Conservation (phyloP, 371 early-diverging fungal species). For the Blastocladiella emersonii region DNA sequence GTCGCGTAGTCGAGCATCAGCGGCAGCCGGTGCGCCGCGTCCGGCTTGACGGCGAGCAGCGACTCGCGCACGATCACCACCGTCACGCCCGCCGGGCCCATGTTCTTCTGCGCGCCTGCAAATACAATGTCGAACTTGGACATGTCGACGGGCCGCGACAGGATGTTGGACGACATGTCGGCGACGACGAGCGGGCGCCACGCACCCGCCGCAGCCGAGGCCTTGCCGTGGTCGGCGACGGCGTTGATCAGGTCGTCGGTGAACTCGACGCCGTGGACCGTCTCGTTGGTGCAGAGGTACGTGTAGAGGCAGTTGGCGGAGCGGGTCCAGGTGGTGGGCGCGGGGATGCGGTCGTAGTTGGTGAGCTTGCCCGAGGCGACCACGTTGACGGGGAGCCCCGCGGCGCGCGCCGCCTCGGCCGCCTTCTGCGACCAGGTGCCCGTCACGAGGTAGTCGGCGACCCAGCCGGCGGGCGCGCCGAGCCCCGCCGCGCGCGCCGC, state of each 20-base stretch:
- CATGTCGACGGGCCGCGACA: conserved; percentile 73
- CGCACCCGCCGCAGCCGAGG: too few species aligned
- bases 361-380: conserved; percentile 35
- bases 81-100: conserved; percentile 89
- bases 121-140: conserved; percentile 70
- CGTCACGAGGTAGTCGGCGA: conserved; percentile 75
- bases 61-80: conserved; percentile 82
- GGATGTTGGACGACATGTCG: conserved; percentile 89
- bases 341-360: conserved; percentile 38
- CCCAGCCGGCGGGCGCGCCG: conserved; percentile 2
- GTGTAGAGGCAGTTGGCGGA: conserved; percentile 66
- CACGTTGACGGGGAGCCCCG: conserved; percentile 58
- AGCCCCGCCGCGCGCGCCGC: conserved; percentile 36
- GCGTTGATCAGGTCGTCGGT: conserved; percentile 11
- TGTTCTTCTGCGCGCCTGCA: conserved; percentile 96
- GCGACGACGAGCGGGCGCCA: conserved; percentile 53
- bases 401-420: conserved; percentile 63
- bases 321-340: conserved; percentile 47
- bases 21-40: conserved; percentile 36
- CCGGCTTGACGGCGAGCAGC: conserved; percentile 39
- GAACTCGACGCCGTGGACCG: conserved; percentile 90
- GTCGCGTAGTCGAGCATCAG: conserved; percentile 77
- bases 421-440: conserved; percentile 89
- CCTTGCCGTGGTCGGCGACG: background rate
- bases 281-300: conserved; percentile 95